Percentiles rank a stretch among this genome's conserved stretches.
These are phyloP conservation scores for Sporisorium graminicola DNA, from an alignment of 1,284 basidiomycete species.

Conservation along the genomic window DNA sequence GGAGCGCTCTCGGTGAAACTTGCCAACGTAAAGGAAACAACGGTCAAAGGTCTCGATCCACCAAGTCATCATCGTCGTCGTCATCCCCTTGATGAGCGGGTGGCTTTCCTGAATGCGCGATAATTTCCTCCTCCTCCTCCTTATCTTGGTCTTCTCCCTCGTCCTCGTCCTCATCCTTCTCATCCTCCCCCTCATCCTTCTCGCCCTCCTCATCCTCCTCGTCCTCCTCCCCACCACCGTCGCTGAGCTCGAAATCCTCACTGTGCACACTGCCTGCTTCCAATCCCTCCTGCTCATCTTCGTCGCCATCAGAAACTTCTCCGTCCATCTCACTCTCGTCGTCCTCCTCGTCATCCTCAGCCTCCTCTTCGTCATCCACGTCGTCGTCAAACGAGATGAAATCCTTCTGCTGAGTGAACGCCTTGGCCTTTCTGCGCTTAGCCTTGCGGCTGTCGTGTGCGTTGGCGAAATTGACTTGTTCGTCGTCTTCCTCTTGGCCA, in stretches of 20 bases:
- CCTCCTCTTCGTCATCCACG: conserved; percentile 30
- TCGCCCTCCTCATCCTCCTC: conserved; percentile 7
- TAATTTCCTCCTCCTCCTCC: not conserved
- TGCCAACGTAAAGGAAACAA: not conserved
- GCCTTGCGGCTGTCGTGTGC: conserved; percentile 3
- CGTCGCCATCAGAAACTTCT: conserved; percentile 18
- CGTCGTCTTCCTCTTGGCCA: conserved; percentile 21
- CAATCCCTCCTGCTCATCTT: conserved; percentile 10
- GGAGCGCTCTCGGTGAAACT: not conserved
- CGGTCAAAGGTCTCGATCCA: conserved; percentile 34
- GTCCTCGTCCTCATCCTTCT: not conserved
- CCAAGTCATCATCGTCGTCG: conserved; percentile 36
- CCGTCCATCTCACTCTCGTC: conserved; percentile 18
- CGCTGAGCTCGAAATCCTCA: conserved; percentile 46
- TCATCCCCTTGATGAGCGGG: conserved; percentile 1
- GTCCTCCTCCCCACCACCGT: conserved; percentile 11
- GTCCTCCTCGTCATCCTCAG: conserved; percentile 16
- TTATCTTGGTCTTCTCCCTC: not conserved
- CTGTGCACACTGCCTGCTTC: conserved; percentile 47
- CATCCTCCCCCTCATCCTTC: not conserved
- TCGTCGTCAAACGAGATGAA: conserved; percentile 63
- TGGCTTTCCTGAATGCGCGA: not conserved
- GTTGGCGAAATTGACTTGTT: conserved; percentile 17
- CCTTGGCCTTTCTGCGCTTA: conserved; percentile 37
- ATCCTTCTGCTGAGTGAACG: conserved; percentile 60